Conservation (phyloP, 2,329 filamentous ascomycete species). For the Ascosphaera pollenicola region DNA sequence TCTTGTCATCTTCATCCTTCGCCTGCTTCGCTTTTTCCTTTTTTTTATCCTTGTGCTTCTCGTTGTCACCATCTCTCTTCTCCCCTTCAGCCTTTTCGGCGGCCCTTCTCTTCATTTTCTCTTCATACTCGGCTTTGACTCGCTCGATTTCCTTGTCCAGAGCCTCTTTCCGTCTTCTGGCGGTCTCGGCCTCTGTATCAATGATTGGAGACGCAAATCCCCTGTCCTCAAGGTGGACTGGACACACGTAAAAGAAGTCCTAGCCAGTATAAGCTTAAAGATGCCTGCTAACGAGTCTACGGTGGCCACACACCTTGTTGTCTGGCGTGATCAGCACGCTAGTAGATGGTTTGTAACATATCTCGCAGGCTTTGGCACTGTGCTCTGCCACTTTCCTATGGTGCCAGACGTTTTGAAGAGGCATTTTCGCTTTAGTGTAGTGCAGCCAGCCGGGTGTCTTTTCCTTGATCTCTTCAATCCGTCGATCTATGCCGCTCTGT, state of each 20-base stretch:
- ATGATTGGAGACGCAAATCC: conserved; percentile 47
- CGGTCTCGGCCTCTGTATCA: conserved; percentile 20
- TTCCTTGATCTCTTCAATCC: no score
- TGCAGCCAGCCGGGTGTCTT: no score
- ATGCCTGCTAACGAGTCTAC: neutral
- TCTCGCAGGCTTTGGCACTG: conserved; percentile 64
- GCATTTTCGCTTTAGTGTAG: no score
- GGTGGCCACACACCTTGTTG: conserved; percentile 45
- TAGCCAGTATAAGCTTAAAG: conserved; percentile 10
- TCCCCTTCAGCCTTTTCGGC: conserved; percentile 31
- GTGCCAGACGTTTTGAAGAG: conserved; percentile 55
- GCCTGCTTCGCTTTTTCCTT: conserved; percentile 18
- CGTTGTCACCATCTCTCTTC: conserved; percentile 26
- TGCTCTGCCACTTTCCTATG: conserved; percentile 70
- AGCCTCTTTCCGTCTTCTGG: conserved; percentile 21
- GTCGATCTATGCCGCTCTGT: no score
- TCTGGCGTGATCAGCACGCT: conserved; percentile 78
- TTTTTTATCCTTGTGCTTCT: conserved; percentile 23
- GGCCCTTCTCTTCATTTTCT: conserved; percentile 51
- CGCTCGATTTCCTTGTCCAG: conserved; percentile 24
- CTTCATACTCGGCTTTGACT: conserved; percentile 39
- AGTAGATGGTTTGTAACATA: conserved; percentile 74
- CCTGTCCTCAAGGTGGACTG: conserved; percentile 57
- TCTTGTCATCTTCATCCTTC: conserved; percentile 32
- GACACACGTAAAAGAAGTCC: conserved; percentile 88